These are phyloP conservation scores for Karstenula rhodostoma DNA, from an alignment of 2,329 filamentous ascomycete species.

Conservation along the genomic window DNA sequence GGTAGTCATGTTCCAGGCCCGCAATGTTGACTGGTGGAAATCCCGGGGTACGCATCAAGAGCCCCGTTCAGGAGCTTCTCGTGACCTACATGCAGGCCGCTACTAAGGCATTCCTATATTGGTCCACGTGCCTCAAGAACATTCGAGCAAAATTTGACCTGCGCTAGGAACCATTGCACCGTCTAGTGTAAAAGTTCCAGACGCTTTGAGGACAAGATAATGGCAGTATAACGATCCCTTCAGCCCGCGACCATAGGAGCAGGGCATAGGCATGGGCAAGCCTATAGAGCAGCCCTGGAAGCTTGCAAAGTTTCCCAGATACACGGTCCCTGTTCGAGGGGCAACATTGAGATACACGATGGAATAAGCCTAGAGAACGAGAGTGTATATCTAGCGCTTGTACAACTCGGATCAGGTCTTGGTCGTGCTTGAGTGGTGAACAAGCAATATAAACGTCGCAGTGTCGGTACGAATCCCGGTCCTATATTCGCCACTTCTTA, in stretches of 20 bases:
- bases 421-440: conserved; percentile 4
- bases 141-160: background rate
- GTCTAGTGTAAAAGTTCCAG: background rate
- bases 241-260: too few species aligned
- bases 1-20: conserved; percentile 10
- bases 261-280: background rate
- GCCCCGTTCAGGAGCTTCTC: background rate
- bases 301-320: background rate
- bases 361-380: background rate
- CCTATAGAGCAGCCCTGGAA: background rate
- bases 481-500: conserved; percentile 4
- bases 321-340: background rate
- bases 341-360: background rate
- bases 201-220: background rate
- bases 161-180: background rate
- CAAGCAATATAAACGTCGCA: background rate
- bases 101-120: background rate
- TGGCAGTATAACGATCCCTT: background rate
- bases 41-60: background rate
- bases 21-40: conserved; percentile 23
- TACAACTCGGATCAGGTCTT: conserved; percentile 5
- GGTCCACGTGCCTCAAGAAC: background rate
- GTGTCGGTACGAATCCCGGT: conserved; percentile 9
- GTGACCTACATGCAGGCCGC: conserved; percentile 5
- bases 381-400: conserved; percentile 3